These are phyloP conservation scores for Candida yuanshanica DNA, from an alignment of 805 yeast species.

Conservation along the genomic window DNA sequence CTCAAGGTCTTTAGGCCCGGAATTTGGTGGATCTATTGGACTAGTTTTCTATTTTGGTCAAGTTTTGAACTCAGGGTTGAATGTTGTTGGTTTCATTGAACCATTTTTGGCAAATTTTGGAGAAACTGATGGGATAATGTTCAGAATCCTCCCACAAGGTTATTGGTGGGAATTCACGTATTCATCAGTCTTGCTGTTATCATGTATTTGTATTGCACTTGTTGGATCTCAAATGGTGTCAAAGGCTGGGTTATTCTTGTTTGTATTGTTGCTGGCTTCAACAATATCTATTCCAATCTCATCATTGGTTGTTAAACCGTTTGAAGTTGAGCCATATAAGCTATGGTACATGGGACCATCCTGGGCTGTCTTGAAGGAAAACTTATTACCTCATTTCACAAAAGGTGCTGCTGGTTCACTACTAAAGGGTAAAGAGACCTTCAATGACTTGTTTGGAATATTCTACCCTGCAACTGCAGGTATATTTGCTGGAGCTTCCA, in stretches of 20 bases:
- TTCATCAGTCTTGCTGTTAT: constrained; percentile 60
- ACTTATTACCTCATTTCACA: constrained; percentile 76
- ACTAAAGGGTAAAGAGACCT: constrained; percentile 55
- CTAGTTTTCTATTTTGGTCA: constrained; percentile 93
- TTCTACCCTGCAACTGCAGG: constrained; percentile 99
- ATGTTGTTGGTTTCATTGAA: constrained; percentile 93
- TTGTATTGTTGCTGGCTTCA: constrained; percentile 59
- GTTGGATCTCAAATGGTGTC: constrained; percentile 81
- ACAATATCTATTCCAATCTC: constrained; percentile 83
- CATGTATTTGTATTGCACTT: constrained; percentile 71
- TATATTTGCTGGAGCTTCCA: constrained; percentile 95
- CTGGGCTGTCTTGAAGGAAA: constrained; percentile 58
- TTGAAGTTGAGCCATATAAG: constrained; percentile 44
- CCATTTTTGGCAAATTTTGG: constrained; percentile 84
- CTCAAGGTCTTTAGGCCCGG: constrained; percentile 92
- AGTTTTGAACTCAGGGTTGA: constrained; percentile 83
- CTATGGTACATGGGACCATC: constrained; percentile 65
- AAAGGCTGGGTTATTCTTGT: constrained; percentile 71
- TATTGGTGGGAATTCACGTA: constrained; percentile 65
- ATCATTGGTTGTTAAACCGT: constrained; percentile 58
- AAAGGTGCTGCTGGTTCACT: constrained; percentile 91
- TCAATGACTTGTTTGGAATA: constrained; percentile 84
- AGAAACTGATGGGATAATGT: constrained; percentile 45
- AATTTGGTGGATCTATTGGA: constrained; percentile 97
- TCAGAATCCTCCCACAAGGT: constrained; percentile 59